Evolutionary conservation across 2,329 filamentous ascomycete species (phyloP).

Genomic region (Chrysoporthe puriensis): DNA sequence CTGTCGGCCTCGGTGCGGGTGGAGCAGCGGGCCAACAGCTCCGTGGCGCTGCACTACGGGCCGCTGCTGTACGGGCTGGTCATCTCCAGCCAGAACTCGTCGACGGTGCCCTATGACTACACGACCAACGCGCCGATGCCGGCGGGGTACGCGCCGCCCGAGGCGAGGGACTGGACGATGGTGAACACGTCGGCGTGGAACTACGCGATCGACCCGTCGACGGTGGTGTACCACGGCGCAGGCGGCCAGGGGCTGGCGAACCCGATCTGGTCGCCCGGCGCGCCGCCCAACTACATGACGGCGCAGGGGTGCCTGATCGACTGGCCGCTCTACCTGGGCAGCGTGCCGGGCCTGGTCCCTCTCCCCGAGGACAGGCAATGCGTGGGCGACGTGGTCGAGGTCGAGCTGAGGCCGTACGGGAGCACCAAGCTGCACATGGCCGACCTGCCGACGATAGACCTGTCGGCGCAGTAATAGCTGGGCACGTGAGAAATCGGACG

Average conservation of each 20-base stretch:
- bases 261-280: constrained; percentile 38
- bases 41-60: constrained; percentile 39
- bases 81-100: constrained; percentile 34
- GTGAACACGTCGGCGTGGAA: constrained; percentile 37
- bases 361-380: constrained; percentile 31
- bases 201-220: constrained; percentile 39
- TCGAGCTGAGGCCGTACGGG: constrained; percentile 39
- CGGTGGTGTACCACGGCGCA: constrained; percentile 33
- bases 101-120: constrained; percentile 31
- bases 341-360: constrained; percentile 34
- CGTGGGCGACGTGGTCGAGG: constrained; percentile 30
- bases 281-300: constrained; percentile 38
- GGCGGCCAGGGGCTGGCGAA: constrained; percentile 29
- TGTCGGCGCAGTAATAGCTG: constrained; percentile 16
- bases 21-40: constrained; percentile 37
- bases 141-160: constrained; percentile 33
- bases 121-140: constrained; percentile 23
- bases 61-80: constrained; percentile 38
- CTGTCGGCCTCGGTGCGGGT: constrained; percentile 35
- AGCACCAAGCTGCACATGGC: constrained; percentile 41
- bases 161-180: constrained; percentile 37
- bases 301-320: constrained; percentile 39
- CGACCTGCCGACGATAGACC: constrained; percentile 37
- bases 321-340: constrained; percentile 36
- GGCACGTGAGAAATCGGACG: not conserved